Base-by-base conservation (phyloP, 2,329 filamentous ascomycete genomes). In the Curvularia verruculosa region DNA sequence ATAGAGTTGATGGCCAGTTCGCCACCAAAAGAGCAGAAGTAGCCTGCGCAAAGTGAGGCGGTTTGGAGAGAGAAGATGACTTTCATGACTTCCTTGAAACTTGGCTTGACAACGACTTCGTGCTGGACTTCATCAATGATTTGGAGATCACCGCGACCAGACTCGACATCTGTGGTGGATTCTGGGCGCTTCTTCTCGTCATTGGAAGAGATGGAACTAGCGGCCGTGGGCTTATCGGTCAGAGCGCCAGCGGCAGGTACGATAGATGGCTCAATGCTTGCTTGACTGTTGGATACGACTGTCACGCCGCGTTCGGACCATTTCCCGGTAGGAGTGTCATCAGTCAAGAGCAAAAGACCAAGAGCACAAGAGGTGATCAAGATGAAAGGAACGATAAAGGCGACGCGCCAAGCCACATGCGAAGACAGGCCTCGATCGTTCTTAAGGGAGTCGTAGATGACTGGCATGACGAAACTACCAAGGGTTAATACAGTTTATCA, bases 321-420 rank as follows among this genome's bases (percentile, higher is more conserved):
- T 63, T 86, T 87, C 31, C 93, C 92, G 0, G 86, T 89, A 0
- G 92, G 92, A 0, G 91, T 93, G 70, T 97, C 92, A 1, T 90
- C 86, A 69, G 90, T 93, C 13, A 91, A 78, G 23, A 92, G 71
- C 3, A 96, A 76, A 78, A 96, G 88, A 15, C 81, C 78, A n/a
- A 90, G 67, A 12, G 87, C 90, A 6, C 87, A 85, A 23, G 76
- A 70, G 12, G 88, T 81, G 73, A 94, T 89, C 63, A 94, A 84
- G 65, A 93, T 84, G 58, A 95, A 89, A 0, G 92, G 92, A 5
- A 96, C 89, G 59, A 96, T 80, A 73, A 96, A 96, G 2, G 91
- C 84, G 1, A 96, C 85, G 24, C 92, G 85, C 92, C 93, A 96
- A 2, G 92, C 89, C 36, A 87, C 83, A 65, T 90, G 87, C 2